A percentile compares a stretch with the other conserved stretches of the same genome.
phyloP scores from a whole-genome alignment of 768 basidiomycete genomes.

The Phylloporus scabripes region DNA sequence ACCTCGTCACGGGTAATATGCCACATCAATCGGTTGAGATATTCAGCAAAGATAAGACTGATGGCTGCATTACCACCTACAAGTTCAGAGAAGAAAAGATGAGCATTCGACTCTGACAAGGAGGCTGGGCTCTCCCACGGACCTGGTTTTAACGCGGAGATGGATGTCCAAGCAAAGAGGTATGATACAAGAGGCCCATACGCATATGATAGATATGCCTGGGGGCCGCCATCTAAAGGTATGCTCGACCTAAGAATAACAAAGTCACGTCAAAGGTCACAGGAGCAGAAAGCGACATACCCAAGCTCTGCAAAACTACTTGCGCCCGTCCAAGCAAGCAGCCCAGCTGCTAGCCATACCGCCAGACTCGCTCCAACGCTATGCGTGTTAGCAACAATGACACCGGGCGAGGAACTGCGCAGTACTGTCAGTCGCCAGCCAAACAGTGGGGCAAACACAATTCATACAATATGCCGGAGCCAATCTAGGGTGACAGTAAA shows the following conservation, averaged over 20 bases:
- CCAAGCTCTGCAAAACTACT: constrained; percentile 93
- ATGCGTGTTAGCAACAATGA: constrained; percentile 82
- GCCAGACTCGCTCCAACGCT: constrained; percentile 85
- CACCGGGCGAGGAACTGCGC: constrained; percentile 81
- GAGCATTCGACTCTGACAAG: neutral
- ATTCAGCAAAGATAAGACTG: constrained; percentile 86
- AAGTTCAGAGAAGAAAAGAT: constrained; percentile 2
- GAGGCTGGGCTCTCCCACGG: constrained; percentile 9
- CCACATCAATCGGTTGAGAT: constrained; percentile 85
- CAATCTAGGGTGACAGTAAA: constrained; percentile 47
- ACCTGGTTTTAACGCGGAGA: constrained; percentile 84
- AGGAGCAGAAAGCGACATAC: constrained; percentile 35
- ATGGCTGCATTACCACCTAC: constrained; percentile 77
- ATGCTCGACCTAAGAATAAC: constrained; percentile 26
- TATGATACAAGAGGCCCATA: constrained; percentile 86
- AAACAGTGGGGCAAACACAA: constrained; percentile 13
- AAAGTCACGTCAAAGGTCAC: neutral
- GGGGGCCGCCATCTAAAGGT: constrained; percentile 46
- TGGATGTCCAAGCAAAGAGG: constrained; percentile 93
- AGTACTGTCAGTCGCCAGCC: constrained; percentile 1
- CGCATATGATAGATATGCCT: constrained; percentile 84
- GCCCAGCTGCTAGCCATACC: constrained; percentile 80
- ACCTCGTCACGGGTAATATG: constrained; percentile 64
- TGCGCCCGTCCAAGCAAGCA: constrained; percentile 93
- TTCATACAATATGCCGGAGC: constrained; percentile 88